Base-by-base conservation (phyloP, 768 basidiomycete species). In the Termitomyces sp. region DNA sequence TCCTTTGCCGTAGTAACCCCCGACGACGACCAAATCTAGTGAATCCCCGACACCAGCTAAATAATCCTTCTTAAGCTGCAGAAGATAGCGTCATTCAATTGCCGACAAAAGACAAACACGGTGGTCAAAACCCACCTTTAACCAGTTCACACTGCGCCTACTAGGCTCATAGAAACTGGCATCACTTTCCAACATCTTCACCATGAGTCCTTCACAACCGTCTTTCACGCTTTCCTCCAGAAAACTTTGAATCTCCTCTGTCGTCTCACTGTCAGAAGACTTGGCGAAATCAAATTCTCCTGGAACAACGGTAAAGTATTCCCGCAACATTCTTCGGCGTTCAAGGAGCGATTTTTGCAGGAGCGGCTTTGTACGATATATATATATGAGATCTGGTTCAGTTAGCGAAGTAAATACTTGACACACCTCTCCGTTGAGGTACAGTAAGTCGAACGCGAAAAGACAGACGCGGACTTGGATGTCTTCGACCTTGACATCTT, bases 141-240 rank as follows among this genome's bases (percentile, higher is more conserved):
- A 76, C 97, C 97, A 99, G 68, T 98, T 98, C 55, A 98, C 89
- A 73, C 92, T 94, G 41, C 97, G 79, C 57, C 96, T 76, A 70
- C 93, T 96, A 9, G 97, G 97, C 72, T 98, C 95, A 68, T 99
- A 99, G 65, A 83, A 92, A 70, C 94, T 92, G 7, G 88, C 91
- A 39, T 93, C 88, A 46, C 84, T 88, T 42, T 96, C 92, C 18
- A 99, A 76, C 94, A 97, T 96, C 76, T 99, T 99, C 58, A 99
- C 93, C 97, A 99, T 99, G 46, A 99, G 81, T 10, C 97, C 97
- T 71, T 99, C 97, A 69, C 97, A 98, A 2, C 96, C 94, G 68
- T 98, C 97, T 69, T 94, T 98, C 63, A 99, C 92, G 70, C 92
- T 94, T 63, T 94, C 91, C 68, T 98, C 96, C 9, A 99, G 75